Conservation (phyloP, 1,284 basidiomycete genomes). For the Omphalotus olearius region DNA sequence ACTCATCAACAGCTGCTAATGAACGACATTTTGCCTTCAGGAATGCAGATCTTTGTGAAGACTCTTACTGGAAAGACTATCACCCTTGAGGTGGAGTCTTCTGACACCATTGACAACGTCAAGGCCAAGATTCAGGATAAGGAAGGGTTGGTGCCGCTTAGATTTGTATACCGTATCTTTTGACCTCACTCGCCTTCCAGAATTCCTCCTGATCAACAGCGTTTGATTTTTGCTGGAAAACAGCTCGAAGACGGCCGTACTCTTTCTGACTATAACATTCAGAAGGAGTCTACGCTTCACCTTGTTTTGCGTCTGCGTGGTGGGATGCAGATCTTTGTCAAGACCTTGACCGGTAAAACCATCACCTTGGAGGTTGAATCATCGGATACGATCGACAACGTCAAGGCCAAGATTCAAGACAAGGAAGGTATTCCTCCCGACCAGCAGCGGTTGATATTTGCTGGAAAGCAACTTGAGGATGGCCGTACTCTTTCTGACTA, state of each 20-base stretch:
- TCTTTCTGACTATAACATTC: constrained; percentile 62
- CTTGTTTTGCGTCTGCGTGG: constrained; percentile 66
- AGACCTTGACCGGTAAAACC: constrained; percentile 54
- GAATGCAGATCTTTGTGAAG: constrained; percentile 80
- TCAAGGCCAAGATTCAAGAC: constrained; percentile 51
- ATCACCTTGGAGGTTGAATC: constrained; percentile 49
- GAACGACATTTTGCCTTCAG: constrained; percentile 6
- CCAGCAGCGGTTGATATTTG: constrained; percentile 64
- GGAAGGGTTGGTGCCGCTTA: constrained; percentile 27
- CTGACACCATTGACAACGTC: constrained; percentile 70
- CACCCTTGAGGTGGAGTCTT: constrained; percentile 79
- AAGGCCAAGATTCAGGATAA: constrained; percentile 48
- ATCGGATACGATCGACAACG: constrained; percentile 48
- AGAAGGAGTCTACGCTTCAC: constrained; percentile 66
- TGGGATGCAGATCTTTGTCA: constrained; percentile 70
- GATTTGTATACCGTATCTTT: constrained; percentile 32
- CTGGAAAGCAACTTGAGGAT: constrained; percentile 64
- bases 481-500: constrained; percentile 37
- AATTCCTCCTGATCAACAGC: constrained; percentile 18
- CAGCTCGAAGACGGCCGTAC: constrained; percentile 62
- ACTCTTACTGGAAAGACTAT: constrained; percentile 85
- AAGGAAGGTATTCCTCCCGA: constrained; percentile 57
- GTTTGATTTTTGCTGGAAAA: constrained; percentile 55
- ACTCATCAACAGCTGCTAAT: neutral
- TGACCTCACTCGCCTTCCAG: constrained; percentile 17